These are phyloP conservation scores for Phytopythium cucurbitacearum DNA, from an alignment of 352 stramenopile genomes.

Conservation along the genomic window DNA sequence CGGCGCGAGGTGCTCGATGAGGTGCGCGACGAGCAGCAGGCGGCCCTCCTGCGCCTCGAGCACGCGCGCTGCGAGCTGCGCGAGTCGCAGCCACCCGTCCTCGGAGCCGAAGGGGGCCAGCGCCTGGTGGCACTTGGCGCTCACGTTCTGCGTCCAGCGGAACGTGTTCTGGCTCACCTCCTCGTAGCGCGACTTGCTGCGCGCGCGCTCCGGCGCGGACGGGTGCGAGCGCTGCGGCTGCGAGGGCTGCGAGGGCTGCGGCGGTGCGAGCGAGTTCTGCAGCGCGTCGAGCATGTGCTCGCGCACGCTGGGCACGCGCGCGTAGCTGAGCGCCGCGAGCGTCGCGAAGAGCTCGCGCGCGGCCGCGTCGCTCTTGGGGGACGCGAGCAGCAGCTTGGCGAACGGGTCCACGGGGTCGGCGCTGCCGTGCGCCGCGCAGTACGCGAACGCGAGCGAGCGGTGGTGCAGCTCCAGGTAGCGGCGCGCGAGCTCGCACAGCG, in stretches of 20 bases:
- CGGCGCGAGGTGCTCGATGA: slow-evolving; percentile 53
- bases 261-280: slow-evolving; percentile 20
- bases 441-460: slow-evolving; percentile 48
- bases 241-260: slow-evolving; percentile 6
- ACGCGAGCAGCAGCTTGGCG: slow-evolving; percentile 6
- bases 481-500: slow-evolving; percentile 46
- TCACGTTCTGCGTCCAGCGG: slow-evolving; percentile 47
- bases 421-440: slow-evolving; percentile 22
- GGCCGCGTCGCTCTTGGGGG: slow-evolving; percentile 1
- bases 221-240: slow-evolving; percentile 8
- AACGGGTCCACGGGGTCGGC: slow-evolving; percentile 10
- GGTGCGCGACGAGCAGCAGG: slow-evolving; percentile 41
- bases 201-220: slow-evolving; percentile 16
- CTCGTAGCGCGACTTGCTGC: slow-evolving; percentile 32
- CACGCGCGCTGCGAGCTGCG: slow-evolving; percentile 25
- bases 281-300: slow-evolving; percentile 45
- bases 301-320: slow-evolving; percentile 49
- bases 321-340: slow-evolving; percentile 44
- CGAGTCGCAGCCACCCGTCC: slow-evolving; percentile 33
- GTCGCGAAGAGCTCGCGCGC: slow-evolving; percentile 28
- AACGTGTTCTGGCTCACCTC: slow-evolving; percentile 49
- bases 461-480: slow-evolving; percentile 62
- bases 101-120: slow-evolving; percentile 38
- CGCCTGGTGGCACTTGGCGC: slow-evolving; percentile 43
- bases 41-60: slow-evolving; percentile 30